phyloP scores from a whole-genome alignment of 345 rosid genomes.

The Microthlaspi erraticum region DNA sequence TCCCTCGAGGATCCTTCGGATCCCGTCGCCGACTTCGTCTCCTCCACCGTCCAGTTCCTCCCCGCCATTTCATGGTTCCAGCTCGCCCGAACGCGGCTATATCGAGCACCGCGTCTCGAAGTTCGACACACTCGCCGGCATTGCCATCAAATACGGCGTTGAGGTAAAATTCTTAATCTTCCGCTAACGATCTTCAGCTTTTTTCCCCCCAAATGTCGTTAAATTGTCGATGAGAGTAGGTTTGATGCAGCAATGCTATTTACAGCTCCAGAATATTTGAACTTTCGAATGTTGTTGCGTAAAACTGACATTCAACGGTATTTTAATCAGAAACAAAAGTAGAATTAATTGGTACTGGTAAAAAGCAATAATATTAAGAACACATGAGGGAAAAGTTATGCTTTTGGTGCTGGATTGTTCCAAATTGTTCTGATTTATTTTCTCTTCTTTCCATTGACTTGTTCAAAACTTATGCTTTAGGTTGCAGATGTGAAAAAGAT shows the following conservation, averaged over 20 bases:
- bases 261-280: constrained; percentile 8
- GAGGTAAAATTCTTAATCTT: constrained; percentile 55
- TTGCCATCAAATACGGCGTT: constrained; percentile 92
- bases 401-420: constrained; percentile 27
- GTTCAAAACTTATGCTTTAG: constrained; percentile 43
- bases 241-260: background rate
- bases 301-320: constrained; percentile 10
- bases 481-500: constrained; percentile 86
- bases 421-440: background rate
- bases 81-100: constrained; percentile 47
- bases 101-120: constrained; percentile 77
- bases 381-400: constrained; percentile 32
- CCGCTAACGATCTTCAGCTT: background rate
- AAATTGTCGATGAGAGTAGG: constrained; percentile 12
- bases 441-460: background rate
- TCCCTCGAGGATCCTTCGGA: constrained; percentile 35
- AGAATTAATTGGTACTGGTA: constrained; percentile 10
- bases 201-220: background rate
- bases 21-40: constrained; percentile 46
- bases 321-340: constrained; percentile 22
- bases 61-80: constrained; percentile 34
- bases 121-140: constrained; percentile 88
- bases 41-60: constrained; percentile 43
- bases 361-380: background rate
- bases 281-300: constrained; percentile 16